Evolutionary conservation across 1,284 basidiomycete genomes (phyloP), one percentile per base, ranked within the genome.

Genomic region (Trametes versicolor): DNA sequence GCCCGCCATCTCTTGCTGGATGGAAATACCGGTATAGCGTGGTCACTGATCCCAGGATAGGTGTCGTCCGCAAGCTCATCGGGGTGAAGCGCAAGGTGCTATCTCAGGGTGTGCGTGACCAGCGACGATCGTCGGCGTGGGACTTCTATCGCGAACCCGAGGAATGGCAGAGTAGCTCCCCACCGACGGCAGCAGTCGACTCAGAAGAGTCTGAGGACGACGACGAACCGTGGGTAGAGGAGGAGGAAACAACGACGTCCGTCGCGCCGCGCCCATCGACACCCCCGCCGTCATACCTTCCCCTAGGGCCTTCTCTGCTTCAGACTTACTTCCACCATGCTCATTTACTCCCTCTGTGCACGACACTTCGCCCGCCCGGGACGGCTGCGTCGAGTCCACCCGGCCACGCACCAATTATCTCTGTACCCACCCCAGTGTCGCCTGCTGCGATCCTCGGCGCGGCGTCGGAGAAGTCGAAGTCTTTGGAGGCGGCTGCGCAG

Each of bases 341-440:
- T 0, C 78, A 82, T 52, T 77, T 93, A 10, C 81, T 93, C 23
- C 82, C 87, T 0, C 77, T 89, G 37, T 86, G 87, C 67, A 80
- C 76, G 25, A 83, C 88, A 7, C 77, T 92, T 1, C 82, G 84
- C 0, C 84, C 87, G 1, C 85, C 87, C 1, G 87, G 82, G 3
- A 78, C 84, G 10, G 79, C 83, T 13, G 80, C 83, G 23, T 78
- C 79, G 15, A 79, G 80, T 37, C 77, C 82, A 50, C 75, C 80
- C 0, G 73, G 78, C 17, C 76, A 78, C n/a, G 72, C 80, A 12
- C 81, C 81, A 0, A 79, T 83, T 9, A 76, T 78, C 3, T 90
- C 87, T 15, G 91, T 89, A 0, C 91, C 90, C 2, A 93, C 91
- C 0, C 91, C 91, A 0, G 90, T 93, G 4, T 93, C 91, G 0